Evolutionary conservation across 805 yeast genomes (phyloP), one percentile per base, ranked within the genome.

Genomic region (Millerago galiae): DNA sequence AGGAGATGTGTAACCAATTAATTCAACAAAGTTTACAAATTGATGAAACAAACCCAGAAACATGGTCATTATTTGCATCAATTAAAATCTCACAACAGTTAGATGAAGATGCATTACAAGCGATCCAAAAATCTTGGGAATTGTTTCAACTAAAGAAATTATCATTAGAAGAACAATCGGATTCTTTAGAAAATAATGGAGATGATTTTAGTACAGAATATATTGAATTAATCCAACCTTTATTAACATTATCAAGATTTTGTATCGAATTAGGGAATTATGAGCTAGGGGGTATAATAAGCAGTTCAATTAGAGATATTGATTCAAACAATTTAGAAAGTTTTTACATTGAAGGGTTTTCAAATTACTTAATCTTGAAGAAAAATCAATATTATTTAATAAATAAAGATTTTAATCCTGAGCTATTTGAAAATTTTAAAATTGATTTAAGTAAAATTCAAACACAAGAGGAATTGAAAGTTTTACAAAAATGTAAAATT

Each of bases 1-100:
- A 93, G 63, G 17, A 60, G 8, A 73, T 78, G 60, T 93, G 98
- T 65, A 84, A 89, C 53, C 70, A 70, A 42, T 69, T 86, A 50
- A 81, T 90, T 42, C 62, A 74, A 10, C 75, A 74, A 51, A 79
- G 95, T 1, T 62, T 87, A 55, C 63, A 74, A 40, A 62, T 85
- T 28, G 83, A 82, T 48, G 67, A 68, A 17, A 55, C 59, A 3
- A 53, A 61, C 27, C 84, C 95, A 1, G 97, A 90, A 60, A 75
- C 87, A 1, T 86, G 87, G 80, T 75, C 89, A 1, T 69, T 85
- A 27, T 67, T 89, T 48, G 88, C 95, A 5, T 87, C 95, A 34
- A 85, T 93, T 46, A 74, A 95, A 46, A 88, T 91, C 37, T 85
- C 96, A 8, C 98, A 93, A 62, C 89, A 82, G 58, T 68, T 79